Evolutionary conservation across 768 basidiomycete genomes (phyloP), one percentile per base, ranked within the genome.

Genomic region (Suillus weaverae): DNA sequence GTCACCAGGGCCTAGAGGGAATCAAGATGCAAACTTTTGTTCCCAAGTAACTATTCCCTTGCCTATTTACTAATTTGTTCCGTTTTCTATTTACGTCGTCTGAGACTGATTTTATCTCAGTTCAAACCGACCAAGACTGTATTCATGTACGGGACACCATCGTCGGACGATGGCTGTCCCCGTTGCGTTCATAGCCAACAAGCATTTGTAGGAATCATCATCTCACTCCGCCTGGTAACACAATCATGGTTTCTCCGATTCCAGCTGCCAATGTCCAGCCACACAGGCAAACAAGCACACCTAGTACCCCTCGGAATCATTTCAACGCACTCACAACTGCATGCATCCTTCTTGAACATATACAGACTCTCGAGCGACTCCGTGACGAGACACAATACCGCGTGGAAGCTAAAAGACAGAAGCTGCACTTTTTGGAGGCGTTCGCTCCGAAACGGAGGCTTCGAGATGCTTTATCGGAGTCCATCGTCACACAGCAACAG

Each of bases 281-380:
- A 32, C 38, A 4, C 51, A 8, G n/a, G 38, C 33, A 61, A 11
- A 22, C 32, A n/a, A 54, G 33, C 64, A 10, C 67, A 53, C 59
- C 26, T 26, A 26, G n/a, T 14, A 36, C 55, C 55, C 13, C 51
- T 53, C 18, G 13, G 53, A 54, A 54, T n/a, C 65, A 69, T 26
- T 54, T 64, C 46, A 64, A 76, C 53, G 44, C 74, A n/a, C 76
- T 75, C 62, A 66, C 66, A 35, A 77, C 74, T 18, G 73, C 76
- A 3, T 74, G 68, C 60, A 73, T 72, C 30, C 66, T 75, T 32
- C 60, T 76, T 53, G 68, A 69, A 38, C 74, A 76, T 5, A 51
- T 75, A 4, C 67, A 67, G 54, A 66, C 66, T 20, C 76, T 77
- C 16, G 63, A 64, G 30, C 61, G 43, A 46, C 62, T 44, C n/a